Evolutionary conservation across 176 grass and related monocot genomes (phyloP).

Genomic region (Oryza nivara): DNA sequence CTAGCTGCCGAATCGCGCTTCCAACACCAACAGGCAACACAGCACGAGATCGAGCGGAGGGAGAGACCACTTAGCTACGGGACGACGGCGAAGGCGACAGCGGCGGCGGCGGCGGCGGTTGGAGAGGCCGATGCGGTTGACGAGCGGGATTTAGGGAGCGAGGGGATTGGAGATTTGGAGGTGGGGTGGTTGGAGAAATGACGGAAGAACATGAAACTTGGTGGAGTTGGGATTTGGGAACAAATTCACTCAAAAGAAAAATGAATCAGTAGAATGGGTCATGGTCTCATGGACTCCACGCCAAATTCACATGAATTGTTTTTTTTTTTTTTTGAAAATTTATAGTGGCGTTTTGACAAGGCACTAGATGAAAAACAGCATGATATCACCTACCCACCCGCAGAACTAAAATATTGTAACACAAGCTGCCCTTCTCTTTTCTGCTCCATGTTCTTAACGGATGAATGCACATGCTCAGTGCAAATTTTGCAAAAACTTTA

Average conservation of each 20-base stretch:
- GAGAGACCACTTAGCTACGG: conserved; percentile 9
- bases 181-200: background rate
- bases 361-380: too few relatives aligned
- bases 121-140: background rate
- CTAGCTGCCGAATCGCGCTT: background rate
- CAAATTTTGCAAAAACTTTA: too few relatives aligned
- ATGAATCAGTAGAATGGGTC: too few relatives aligned
- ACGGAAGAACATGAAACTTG: background rate
- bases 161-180: background rate
- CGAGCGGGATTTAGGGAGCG: background rate
- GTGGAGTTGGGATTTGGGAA: background rate
- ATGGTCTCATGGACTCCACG: too few relatives aligned
- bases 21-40: too few relatives aligned
- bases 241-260: too few relatives aligned
- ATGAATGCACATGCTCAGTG: too few relatives aligned
- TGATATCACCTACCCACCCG: too few relatives aligned
- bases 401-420: background rate
- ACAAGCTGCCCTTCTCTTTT: background rate
- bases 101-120: background rate
- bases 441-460: too few relatives aligned
- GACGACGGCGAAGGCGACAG: background rate
- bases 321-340: too few relatives aligned
- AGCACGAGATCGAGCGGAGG: background rate
- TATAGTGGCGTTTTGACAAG: too few relatives aligned
- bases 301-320: too few relatives aligned